Conservation (phyloP, 129 eudicot species). For the Smallanthus sonchifolius region DNA sequence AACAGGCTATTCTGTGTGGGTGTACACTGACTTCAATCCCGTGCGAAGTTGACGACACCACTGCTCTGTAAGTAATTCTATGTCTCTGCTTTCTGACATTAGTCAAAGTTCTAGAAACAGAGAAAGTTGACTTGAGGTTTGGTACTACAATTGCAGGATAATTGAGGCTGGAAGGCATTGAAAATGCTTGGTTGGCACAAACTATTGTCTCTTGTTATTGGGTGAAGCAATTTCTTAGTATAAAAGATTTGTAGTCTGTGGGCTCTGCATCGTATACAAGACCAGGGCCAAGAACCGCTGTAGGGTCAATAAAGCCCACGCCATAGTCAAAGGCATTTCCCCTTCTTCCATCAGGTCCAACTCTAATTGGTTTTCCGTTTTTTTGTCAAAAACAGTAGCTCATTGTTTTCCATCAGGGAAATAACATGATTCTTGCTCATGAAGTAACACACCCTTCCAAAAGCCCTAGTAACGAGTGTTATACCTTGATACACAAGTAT, state of each 20-base stretch:
- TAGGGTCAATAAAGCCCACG: too few species aligned
- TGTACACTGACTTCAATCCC: slow-evolving; percentile 58
- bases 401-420: too few species aligned
- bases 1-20: slow-evolving; percentile 44
- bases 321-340: too few species aligned
- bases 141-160: slow-evolving; percentile 79
- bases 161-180: slow-evolving; percentile 48
- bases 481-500: too few species aligned
- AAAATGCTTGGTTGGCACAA: slow-evolving; percentile 40
- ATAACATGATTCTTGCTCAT: too few species aligned
- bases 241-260: slow-evolving; percentile 68
- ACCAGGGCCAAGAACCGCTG: slow-evolving; percentile 59
- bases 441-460: too few species aligned
- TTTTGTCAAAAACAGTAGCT: too few species aligned
- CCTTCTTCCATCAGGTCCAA: too few species aligned
- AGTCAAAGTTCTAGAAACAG: slow-evolving; percentile 59
- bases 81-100: too few species aligned
- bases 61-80: slow-evolving; percentile 51
- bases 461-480: too few species aligned
- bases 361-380: too few species aligned
- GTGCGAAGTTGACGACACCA: slow-evolving; percentile 43
- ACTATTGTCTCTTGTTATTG: slow-evolving; percentile 63
- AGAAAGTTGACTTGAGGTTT: slow-evolving; percentile 35
- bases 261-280: slow-evolving; percentile 67
- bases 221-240: slow-evolving; percentile 34